A percentile compares a stretch with the other conserved stretches of the same genome.
Evolutionary conservation across 306 rosid species (phyloP).

Genomic region (Comarum palustre): DNA sequence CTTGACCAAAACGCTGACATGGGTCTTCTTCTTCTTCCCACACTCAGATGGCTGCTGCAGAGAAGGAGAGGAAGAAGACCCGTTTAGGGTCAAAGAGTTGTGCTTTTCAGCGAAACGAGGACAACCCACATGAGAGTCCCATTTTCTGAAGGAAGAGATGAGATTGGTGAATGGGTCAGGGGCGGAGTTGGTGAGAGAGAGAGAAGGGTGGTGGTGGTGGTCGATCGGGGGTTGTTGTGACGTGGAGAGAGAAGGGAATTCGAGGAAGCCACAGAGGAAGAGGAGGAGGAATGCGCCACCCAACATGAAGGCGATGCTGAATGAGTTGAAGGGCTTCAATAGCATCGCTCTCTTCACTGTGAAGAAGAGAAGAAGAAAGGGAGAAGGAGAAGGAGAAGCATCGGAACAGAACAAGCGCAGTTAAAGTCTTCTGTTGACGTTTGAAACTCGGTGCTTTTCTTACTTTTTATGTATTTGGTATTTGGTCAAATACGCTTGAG

Average conservation of each 20-base stretch:
- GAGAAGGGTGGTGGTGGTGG: constrained; percentile 9
- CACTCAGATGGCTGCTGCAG: constrained; percentile 51
- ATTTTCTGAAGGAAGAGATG: constrained; percentile 55
- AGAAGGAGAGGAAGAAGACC: constrained; percentile 37
- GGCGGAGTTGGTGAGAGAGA: constrained; percentile 5
- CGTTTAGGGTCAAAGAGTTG: constrained; percentile 17
- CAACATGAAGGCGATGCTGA: constrained; percentile 48
- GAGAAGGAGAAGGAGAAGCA: not conserved
- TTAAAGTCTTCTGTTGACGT: not conserved
- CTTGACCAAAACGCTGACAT: constrained; percentile 73
- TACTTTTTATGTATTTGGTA: no score
- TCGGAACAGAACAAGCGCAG: not conserved
- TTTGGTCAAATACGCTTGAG: no score
- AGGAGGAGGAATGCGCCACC: constrained; percentile 54
- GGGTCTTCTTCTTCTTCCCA: constrained; percentile 24
- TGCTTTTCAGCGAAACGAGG: constrained; percentile 46
- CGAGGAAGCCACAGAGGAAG: constrained; percentile 58
- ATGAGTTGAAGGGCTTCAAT: constrained; percentile 46
- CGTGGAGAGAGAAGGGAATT: constrained; percentile 50
- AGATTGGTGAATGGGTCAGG: constrained; percentile 59
- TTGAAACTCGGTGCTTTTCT: not conserved
- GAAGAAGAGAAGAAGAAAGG: constrained; percentile 7
- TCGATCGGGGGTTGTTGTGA: constrained; percentile 27
- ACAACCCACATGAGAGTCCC: constrained; percentile 83
- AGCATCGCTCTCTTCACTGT: constrained; percentile 39